phyloP scores from a whole-genome alignment of 2,329 filamentous ascomycete species.

The Phyllosticta citrichinensis region DNA sequence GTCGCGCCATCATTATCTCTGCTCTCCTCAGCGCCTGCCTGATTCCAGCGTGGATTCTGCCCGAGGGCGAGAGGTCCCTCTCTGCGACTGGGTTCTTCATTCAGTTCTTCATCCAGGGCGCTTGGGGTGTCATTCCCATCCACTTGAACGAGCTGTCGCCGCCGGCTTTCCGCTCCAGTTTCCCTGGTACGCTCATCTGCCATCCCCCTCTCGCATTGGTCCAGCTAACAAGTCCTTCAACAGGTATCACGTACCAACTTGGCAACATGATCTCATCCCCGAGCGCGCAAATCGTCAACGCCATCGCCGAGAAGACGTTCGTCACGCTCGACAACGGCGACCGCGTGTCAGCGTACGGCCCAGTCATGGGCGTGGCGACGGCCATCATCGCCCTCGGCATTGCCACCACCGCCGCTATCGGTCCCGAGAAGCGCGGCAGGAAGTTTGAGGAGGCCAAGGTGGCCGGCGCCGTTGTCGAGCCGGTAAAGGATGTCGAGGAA shows the following conservation, averaged over 20 bases:
- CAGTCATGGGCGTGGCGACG: conserved; percentile 65
- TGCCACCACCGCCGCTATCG: conserved; percentile 55
- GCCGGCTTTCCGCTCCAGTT: conserved; percentile 58
- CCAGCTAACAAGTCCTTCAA: conserved; percentile 37
- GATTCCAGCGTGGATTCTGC: conserved; percentile 63
- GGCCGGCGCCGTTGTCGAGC: conserved; percentile 32
- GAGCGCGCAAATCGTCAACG: conserved; percentile 68
- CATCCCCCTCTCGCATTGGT: not conserved
- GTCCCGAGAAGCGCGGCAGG: conserved; percentile 64
- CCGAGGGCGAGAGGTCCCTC: conserved; percentile 47
- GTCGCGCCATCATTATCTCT: conserved; percentile 54
- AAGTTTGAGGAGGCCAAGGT: conserved; percentile 54
- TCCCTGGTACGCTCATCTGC: conserved; percentile 41
- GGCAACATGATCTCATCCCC: conserved; percentile 67
- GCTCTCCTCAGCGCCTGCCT: conserved; percentile 50
- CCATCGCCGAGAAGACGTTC: conserved; percentile 47
- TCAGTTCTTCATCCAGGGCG: conserved; percentile 43
- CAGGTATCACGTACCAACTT: conserved; percentile 58
- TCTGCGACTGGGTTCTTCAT: conserved; percentile 59
- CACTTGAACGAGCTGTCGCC: conserved; percentile 67
- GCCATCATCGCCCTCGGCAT: conserved; percentile 67
- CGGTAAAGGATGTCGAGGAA: conserved; percentile 7
- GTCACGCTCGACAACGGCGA: conserved; percentile 47
- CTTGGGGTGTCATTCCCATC: conserved; percentile 43
- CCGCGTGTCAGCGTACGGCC: conserved; percentile 59